Percentiles rank a stretch among this genome's conserved stretches.
Evolutionary conservation across 2,329 filamentous ascomycete species (phyloP).

Genomic region (Fusarium avenaceum): DNA sequence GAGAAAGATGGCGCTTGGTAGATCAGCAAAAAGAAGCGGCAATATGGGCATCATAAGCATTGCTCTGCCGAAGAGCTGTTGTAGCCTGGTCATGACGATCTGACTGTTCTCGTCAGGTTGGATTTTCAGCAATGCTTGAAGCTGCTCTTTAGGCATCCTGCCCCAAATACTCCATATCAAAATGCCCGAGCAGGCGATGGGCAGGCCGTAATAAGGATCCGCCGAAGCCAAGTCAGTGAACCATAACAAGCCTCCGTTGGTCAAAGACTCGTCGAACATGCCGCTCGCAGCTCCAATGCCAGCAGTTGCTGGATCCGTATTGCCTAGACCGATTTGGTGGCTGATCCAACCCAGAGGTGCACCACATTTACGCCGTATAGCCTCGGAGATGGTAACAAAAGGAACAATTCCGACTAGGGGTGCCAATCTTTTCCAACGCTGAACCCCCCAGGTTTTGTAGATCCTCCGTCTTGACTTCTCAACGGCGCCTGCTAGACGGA

Average conservation of each 20-base stretch:
- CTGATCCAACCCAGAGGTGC: constrained; percentile 52
- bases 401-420: constrained; percentile 60
- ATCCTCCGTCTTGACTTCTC: constrained; percentile 53
- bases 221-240: constrained; percentile 66
- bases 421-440: constrained; percentile 62
- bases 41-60: constrained; percentile 54
- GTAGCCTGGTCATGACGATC: constrained; percentile 41
- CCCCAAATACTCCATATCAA: constrained; percentile 51
- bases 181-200: constrained; percentile 54
- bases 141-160: constrained; percentile 48
- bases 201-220: constrained; percentile 66
- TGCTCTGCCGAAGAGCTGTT: constrained; percentile 49
- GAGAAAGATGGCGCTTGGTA: constrained; percentile 58
- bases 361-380: constrained; percentile 61
- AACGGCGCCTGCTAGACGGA: constrained; percentile 46
- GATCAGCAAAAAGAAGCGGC: constrained; percentile 53
- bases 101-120: constrained; percentile 26
- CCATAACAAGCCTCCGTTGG: constrained; percentile 67
- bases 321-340: constrained; percentile 50
- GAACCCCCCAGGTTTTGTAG: constrained; percentile 58
- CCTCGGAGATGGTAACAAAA: constrained; percentile 66
- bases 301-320: constrained; percentile 39
- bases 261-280: constrained; percentile 57
- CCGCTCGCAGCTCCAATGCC: constrained; percentile 45
- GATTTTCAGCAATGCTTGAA: constrained; percentile 48